Percentiles rank a stretch among this genome's conserved stretches.
Conservation (phyloP, 1,284 basidiomycete species). For the Chalciporus sp. region DNA sequence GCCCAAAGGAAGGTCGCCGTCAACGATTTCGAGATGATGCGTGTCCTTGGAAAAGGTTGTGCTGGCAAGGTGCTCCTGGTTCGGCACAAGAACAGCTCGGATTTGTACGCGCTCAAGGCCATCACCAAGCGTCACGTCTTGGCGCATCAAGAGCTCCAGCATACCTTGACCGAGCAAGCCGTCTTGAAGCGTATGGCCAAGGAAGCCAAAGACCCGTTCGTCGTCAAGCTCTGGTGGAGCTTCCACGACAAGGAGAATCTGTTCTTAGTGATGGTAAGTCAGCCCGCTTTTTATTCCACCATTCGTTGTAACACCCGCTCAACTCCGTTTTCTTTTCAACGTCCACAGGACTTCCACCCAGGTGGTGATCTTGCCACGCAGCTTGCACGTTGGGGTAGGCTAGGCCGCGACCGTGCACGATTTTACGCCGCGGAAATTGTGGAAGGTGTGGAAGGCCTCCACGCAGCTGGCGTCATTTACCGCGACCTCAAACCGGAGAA, state of each 20-base stretch:
- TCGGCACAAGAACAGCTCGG: slow-evolving; percentile 68
- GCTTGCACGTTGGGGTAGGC: slow-evolving; percentile 89
- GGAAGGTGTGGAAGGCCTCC: slow-evolving; percentile 91
- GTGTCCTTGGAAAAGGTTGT: slow-evolving; percentile 94
- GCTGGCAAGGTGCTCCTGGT: slow-evolving; percentile 93
- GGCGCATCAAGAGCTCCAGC: slow-evolving; percentile 92
- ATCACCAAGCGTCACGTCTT: slow-evolving; percentile 96
- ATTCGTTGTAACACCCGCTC: slow-evolving; percentile 10
- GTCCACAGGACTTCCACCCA: slow-evolving; percentile 84
- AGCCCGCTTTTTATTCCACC: slow-evolving; percentile 21
- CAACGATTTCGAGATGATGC: slow-evolving; percentile 95
- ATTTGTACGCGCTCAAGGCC: slow-evolving; percentile 91
- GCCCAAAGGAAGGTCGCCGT: slow-evolving; percentile 72
- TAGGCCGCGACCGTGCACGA: slow-evolving; percentile 89
- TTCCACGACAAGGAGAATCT: slow-evolving; percentile 96
- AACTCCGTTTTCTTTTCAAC: slow-evolving; percentile 23
- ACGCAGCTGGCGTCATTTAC: slow-evolving; percentile 85
- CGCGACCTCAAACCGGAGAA: slow-evolving; percentile 94
- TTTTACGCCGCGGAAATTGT: slow-evolving; percentile 98
- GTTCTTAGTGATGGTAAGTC: slow-evolving; percentile 81
- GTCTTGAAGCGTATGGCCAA: slow-evolving; percentile 90
- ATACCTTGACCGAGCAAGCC: slow-evolving; percentile 93
- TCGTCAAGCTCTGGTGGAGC: slow-evolving; percentile 93
- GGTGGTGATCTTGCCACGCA: slow-evolving; percentile 97
- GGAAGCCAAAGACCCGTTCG: slow-evolving; percentile 83